Evolutionary conservation across 371 early-diverging fungal genomes (phyloP).

Genomic region (Mortierella sp.): DNA sequence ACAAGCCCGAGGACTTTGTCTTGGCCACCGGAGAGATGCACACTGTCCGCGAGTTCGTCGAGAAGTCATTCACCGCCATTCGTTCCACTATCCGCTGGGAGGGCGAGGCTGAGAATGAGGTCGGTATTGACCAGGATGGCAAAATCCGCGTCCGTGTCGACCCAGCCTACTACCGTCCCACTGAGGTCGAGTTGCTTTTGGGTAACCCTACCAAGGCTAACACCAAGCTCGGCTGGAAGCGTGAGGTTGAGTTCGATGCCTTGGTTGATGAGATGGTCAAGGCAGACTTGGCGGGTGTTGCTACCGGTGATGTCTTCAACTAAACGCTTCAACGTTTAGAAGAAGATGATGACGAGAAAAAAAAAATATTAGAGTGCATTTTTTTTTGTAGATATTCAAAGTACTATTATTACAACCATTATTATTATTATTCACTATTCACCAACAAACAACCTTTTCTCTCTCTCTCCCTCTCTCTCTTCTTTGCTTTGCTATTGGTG

Average conservation of each 20-base stretch:
- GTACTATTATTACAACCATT: too few species aligned
- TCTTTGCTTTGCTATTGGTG: too few species aligned
- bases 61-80: not conserved
- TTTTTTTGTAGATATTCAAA: too few species aligned
- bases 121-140: not conserved
- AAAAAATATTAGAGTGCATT: too few species aligned
- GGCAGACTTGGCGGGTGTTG: not conserved
- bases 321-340: too few species aligned
- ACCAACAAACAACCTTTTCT: too few species aligned
- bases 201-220: not conserved
- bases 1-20: too few species aligned
- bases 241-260: not conserved
- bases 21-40: too few species aligned
- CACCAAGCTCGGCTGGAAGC: conserved; percentile 1
- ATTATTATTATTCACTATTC: too few species aligned
- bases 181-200: not conserved
- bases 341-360: too few species aligned
- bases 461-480: too few species aligned
- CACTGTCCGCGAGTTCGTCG: not conserved
- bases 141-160: not conserved
- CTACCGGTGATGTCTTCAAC: not conserved
- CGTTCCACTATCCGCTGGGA: not conserved
- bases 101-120: not conserved
- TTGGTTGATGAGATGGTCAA: not conserved
- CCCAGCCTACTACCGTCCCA: not conserved